These are phyloP conservation scores for Papiliotrema flavescens DNA, from an alignment of 1,284 basidiomycete species.

Conservation along the genomic window DNA sequence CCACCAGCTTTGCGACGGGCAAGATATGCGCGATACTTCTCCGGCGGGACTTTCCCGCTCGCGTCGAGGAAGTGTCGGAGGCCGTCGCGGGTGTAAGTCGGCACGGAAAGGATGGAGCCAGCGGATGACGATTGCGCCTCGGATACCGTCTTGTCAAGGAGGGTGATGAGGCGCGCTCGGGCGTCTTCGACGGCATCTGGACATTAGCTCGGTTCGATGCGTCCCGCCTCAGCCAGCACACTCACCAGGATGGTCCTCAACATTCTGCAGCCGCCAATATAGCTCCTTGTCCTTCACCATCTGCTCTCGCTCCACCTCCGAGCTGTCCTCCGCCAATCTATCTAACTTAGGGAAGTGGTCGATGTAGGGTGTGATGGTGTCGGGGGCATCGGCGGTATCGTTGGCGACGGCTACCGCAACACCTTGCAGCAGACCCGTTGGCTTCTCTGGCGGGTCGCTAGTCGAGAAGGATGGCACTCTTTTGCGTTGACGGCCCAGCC, in stretches of 20 bases:
- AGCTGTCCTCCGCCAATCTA: slow-evolving; percentile 27
- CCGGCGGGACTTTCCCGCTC: slow-evolving; percentile 14
- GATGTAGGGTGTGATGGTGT: neutral
- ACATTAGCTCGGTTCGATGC: neutral
- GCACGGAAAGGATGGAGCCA: slow-evolving; percentile 19
- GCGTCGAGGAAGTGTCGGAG: slow-evolving; percentile 11
- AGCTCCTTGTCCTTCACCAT: slow-evolving; percentile 82
- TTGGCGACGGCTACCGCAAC: no score
- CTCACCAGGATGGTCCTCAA: slow-evolving; percentile 32
- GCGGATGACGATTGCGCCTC: slow-evolving; percentile 12
- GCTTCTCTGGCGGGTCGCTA: neutral
- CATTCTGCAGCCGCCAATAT: slow-evolving; percentile 31
- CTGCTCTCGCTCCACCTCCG: slow-evolving; percentile 68
- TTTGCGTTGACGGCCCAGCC: neutral
- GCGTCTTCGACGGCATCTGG: slow-evolving; percentile 20
- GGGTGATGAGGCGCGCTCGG: slow-evolving; percentile 15
- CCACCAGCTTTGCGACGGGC: slow-evolving; percentile 24
- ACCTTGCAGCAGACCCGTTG: neutral
- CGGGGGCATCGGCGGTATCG: no score
- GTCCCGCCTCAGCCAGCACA: neutral
- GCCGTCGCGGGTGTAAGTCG: slow-evolving; percentile 10
- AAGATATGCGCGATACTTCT: slow-evolving; percentile 29
- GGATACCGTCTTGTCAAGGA: slow-evolving; percentile 23
- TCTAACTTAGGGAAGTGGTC: neutral
- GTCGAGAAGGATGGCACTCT: neutral